Evolutionary conservation across 441 rosid genomes (phyloP), one percentile per base, ranked within the genome.

Genomic region (Brassica balearica): DNA sequence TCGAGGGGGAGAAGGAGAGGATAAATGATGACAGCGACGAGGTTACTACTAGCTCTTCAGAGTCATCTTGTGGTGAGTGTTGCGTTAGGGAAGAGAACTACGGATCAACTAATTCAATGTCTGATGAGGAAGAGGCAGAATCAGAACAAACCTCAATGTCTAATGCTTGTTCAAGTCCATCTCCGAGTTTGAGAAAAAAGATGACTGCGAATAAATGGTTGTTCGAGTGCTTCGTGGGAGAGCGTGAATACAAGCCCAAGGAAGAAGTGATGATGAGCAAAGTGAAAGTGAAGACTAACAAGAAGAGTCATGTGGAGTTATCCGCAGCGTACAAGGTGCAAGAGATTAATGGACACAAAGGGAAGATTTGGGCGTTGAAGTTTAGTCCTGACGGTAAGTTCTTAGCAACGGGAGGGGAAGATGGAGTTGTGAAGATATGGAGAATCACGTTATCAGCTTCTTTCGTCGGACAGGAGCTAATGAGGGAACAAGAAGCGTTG

Each of bases 361-460:
- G 99, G 66, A 77, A 66, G 70, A 91, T 93, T 77, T 85, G 88
- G 90, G 48, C 88, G 8, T 84, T 95, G 83, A 95, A 93, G 88
- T 95, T 91, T 71, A 95, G 97, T 67, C 90, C 96, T 6, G 92
- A 89, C 81, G 97, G 97, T 8, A 86, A 77, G 69, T 91, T 74
- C 68, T 80, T 95, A 79, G 98, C 97, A 4, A 95, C 86, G 0
- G 98, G 95, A 53, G 99, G 99, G 3, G 92, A 87, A 79, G 99
- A 93, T 82, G 93, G 96, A 4, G 69, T 87, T 60, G 85, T 95
- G 5, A 89, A 90, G 51, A 78, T 95, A 72, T 95, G 98, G 99
- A 72, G 20, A 25, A 88, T 91, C 53, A 81, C 82, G 15, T 74
- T 87, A 5, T 73, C 75, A 0, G 86, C 68, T 22, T 62, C 82